Base-by-base conservation (phyloP, 2,329 filamentous ascomycete species). In the Pseudogymnoascus sp. region DNA sequence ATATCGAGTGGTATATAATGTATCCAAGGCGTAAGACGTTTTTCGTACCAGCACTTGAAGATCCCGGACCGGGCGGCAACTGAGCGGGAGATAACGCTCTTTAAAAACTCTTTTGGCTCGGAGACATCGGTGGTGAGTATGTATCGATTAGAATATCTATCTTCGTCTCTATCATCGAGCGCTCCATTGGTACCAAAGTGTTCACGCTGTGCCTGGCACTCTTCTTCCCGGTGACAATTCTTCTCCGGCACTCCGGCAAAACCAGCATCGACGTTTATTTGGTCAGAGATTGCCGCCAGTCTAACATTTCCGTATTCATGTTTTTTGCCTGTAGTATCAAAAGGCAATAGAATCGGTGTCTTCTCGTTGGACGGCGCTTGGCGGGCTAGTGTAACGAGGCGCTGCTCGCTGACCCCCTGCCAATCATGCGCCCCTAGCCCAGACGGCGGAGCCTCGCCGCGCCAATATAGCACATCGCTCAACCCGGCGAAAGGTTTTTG, bases 11-110 rank as follows among this genome's bases (percentile, higher is more conserved):
- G 86, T 0, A 88, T 78, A 67, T 85, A 88, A 71, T 88, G 86
- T 21, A 77, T 75, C 86, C 86, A 89, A 0, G 82, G 78, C 13
- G 83, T 76, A 1, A 88, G 72, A 1, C 86, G 78, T 35, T 81
- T 78, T 67, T 87, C 85, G 68, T 86, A 85, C 86, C 86, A 89
- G 63, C 87, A 85, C 23, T 79, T 77, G 70, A 86, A 88, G 23
- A 87, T 75, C 2, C 83, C 85, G 0, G 82, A 80, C 65, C 86
- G 85, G 70, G 88, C 80, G 0, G 82, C 81, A 1, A 86, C 71
- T 3, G 78, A 82, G 1, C 73, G 78, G 11, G 77, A 81, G 13
- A 76, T 73, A 11, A 88, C 71, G 67, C 86, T 85, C 0, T 76
- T 76, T 7, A 79, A 70, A 67, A 79, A 83, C 0, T 81, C 76